phyloP scores from a whole-genome alignment of 345 rosid genomes.

The Rhizophora apiculata region DNA sequence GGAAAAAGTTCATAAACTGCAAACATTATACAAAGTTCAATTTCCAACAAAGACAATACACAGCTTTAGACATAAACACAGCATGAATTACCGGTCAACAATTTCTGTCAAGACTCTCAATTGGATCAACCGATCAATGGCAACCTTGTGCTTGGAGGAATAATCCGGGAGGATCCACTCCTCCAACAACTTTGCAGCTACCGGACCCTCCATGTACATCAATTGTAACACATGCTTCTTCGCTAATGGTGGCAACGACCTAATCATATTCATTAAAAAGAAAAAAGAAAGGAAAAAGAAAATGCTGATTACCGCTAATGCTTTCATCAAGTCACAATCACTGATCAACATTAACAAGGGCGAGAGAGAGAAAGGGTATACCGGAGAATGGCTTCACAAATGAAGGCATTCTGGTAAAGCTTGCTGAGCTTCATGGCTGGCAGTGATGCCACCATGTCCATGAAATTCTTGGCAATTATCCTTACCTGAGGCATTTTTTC shows the following conservation, averaged over 20 bases:
- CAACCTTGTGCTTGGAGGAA: constrained; percentile 68
- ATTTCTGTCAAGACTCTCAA: constrained; percentile 54
- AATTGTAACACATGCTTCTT: constrained; percentile 80
- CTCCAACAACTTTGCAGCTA: constrained; percentile 50
- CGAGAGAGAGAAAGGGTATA: constrained; percentile 7
- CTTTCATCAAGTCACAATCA: not conserved
- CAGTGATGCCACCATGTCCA: constrained; percentile 96
- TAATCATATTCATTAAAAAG: constrained; percentile 14
- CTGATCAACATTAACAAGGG: not conserved
- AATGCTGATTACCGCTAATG: too few relatives aligned
- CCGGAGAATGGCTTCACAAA: constrained; percentile 97
- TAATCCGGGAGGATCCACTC: constrained; percentile 85
- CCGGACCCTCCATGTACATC: constrained; percentile 53
- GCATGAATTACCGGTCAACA: constrained; percentile 42
- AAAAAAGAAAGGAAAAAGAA: too few relatives aligned
- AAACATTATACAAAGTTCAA: not conserved
- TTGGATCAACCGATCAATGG: constrained; percentile 73
- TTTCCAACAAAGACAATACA: not conserved
- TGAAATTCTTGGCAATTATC: constrained; percentile 83
- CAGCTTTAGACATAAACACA: not conserved
- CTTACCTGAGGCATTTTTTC: constrained; percentile 75
- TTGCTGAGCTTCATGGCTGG: constrained; percentile 80
- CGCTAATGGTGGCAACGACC: constrained; percentile 87
- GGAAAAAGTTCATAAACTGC: not conserved
- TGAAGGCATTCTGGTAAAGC: constrained; percentile 75